Percentiles rank a stretch among this genome's conserved stretches.
These are phyloP conservation scores for Linnemannia schmuckeri DNA, from an alignment of 192 early-diverging fungal genomes.

Conservation along the genomic window DNA sequence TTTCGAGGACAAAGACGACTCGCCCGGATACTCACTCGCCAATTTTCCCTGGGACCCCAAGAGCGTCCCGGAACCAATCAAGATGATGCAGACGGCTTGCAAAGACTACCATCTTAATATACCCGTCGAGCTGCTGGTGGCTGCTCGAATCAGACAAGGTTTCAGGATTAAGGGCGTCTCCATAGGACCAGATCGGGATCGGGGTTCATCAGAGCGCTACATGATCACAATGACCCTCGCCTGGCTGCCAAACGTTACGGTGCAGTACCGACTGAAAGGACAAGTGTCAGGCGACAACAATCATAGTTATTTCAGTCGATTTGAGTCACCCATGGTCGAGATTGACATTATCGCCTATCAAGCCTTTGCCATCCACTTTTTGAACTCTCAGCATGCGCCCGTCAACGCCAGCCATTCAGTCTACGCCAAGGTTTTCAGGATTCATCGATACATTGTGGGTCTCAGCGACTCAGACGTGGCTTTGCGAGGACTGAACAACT, in stretches of 20 bases:
- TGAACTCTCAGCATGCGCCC: slow-evolving; percentile 57
- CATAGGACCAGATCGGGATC: slow-evolving; percentile 57
- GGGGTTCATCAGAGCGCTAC: slow-evolving; percentile 64
- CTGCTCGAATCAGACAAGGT: slow-evolving; percentile 77
- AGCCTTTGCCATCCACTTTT: slow-evolving; percentile 59
- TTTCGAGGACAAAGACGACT: slow-evolving; percentile 40
- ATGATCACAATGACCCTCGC: slow-evolving; percentile 74
- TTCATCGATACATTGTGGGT: slow-evolving; percentile 60
- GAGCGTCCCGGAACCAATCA: slow-evolving; percentile 70
- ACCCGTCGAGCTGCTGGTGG: slow-evolving; percentile 71
- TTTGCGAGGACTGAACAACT: slow-evolving; percentile 56
- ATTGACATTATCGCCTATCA: slow-evolving; percentile 64
- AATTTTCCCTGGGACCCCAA: slow-evolving; percentile 80
- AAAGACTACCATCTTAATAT: slow-evolving; percentile 74
- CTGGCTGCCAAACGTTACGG: slow-evolving; percentile 82
- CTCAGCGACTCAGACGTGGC: slow-evolving; percentile 64
- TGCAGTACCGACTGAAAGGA: slow-evolving; percentile 79
- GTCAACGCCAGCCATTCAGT: slow-evolving; percentile 60
- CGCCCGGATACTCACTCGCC: slow-evolving; percentile 37
- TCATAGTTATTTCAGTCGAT: slow-evolving; percentile 41
- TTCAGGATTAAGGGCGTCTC: slow-evolving; percentile 73
- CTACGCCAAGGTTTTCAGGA: slow-evolving; percentile 64
- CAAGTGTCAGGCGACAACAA: slow-evolving; percentile 31
- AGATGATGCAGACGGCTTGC: slow-evolving; percentile 71
- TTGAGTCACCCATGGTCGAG: slow-evolving; percentile 63